Base-by-base conservation (phyloP, 1,284 basidiomycete species). In the Tilletia caries region DNA sequence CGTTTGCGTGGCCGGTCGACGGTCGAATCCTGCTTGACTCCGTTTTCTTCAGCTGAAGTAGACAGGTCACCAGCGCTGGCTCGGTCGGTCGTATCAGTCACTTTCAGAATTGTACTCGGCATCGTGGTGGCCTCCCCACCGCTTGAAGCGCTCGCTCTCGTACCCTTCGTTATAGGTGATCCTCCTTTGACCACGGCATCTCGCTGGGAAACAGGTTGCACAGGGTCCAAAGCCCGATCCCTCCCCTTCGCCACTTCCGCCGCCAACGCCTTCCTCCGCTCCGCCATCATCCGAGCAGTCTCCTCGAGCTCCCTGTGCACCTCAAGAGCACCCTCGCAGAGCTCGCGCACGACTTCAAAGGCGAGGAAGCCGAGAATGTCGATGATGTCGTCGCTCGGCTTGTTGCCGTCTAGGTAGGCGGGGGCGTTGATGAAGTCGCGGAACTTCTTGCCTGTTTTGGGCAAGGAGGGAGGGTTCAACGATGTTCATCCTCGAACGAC, bases 291-390 rank as follows among this genome's bases (percentile, higher is more conserved):
- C 37, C 62, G 32, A 43, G 62, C 62, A 10, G 34, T 43, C 37
- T 66, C 65, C 15, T 48, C 25, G 65, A 25, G 33, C 18, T 66
- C 65, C 23, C 43, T 69, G 66, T 81, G 79, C 65, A 81, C 76
- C 12, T 70, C 72, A 50, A 82, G 70, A 2, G 79, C 81, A 18
- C 75, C 73, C 3, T 95, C 87, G 4, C 93, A 95, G 46, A 98
- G 87, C 2, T 92, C 92, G 50, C 94, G 89, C 41, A 98, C 95
- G 89, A 96, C 95, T 84, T 98, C 95, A 84, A 96, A 98, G 0
- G 93, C 91, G 34, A 98, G 88, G 85, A 98, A 98, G 20, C 95
- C 95, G 72, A 98, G 91, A 70, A 97, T 95, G 81, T 98, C 95
- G 76, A 96, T 87, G 2, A 95, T 95, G 83, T 98, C 95, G 83